Conservation (phyloP, 176 grass and related monocot genomes). For the Oryza coarctata region DNA sequence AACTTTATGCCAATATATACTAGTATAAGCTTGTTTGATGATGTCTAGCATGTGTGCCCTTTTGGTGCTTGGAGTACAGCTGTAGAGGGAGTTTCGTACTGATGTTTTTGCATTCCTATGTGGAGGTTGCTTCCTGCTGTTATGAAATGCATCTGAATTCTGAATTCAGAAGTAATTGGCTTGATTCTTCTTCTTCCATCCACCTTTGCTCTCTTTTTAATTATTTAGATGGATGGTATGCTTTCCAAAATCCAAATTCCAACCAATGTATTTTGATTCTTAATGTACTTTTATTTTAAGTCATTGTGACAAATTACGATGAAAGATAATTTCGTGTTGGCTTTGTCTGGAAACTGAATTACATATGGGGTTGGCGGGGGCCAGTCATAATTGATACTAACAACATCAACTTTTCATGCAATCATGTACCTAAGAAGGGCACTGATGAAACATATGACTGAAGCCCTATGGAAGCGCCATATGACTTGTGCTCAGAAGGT, state of each 20-base stretch:
- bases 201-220: not conserved
- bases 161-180: not conserved
- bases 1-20: not conserved
- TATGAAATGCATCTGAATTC: not conserved
- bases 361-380: not conserved
- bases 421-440: not conserved
- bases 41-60: not conserved
- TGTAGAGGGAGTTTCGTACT: not conserved
- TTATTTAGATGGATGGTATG: not conserved
- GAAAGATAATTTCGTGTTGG: not conserved
- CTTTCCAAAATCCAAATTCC: not conserved
- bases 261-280: not conserved
- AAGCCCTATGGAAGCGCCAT: conserved; percentile 6
- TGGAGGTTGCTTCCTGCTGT: conserved; percentile 15
- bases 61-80: not conserved
- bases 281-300: not conserved
- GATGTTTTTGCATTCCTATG: conserved; percentile 13
- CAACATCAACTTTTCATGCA: not conserved
- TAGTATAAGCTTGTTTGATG: not conserved
- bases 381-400: not conserved
- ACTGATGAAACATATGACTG: not conserved
- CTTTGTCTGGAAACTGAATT: not conserved
- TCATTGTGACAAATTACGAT: not conserved
- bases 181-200: not conserved
- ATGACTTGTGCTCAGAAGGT: not conserved